Base-by-base conservation (phyloP, 257 asterid species). In the Solanum verrucosum region DNA sequence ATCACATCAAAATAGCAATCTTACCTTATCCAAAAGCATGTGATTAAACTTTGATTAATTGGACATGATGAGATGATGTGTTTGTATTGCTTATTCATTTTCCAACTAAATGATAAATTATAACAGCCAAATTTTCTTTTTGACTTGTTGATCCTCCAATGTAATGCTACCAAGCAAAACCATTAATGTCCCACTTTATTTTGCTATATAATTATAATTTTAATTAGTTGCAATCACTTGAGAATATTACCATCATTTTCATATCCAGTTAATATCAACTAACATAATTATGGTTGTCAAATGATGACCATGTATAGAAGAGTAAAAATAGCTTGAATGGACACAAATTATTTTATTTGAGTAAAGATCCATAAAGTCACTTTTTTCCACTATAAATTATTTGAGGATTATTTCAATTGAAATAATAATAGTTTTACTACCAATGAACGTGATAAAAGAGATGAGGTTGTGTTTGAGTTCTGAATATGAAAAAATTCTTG, bases 41-140 rank as follows among this genome's bases (percentile, higher is more conserved):
- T 90, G 88, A 88, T 90, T 87, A 82, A 82, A 70, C 86, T 21
- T 86, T 49, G 72, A 72, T 86, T 88, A 88, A 73, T 72, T 86
- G 86, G 35, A 85, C 72, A 37, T 35, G 9, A 49, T 74, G 83
- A 74, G 18, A 84, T 35, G 87, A 71, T 34, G 71, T 79, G 72
- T 65, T 88, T 42, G 27, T 18, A 21, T 89, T 65, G 70, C 29
- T 49, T 82, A 49, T 82, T 82, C 70, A 49, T 13, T 82, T 88
- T 11, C 38, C 85, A 87, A 34, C 37, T 16, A 87, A 89, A 35
- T 34, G 86, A 16, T 75, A 84, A 88, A 27, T 83, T 87, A 83
- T 83, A 40, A 88, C 79, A 35, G 74, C 91, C 89, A 75, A 65
- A 86, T 11, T 34, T n/a, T 70, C 86, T 35, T 87, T 31, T 91